Base-by-base conservation (phyloP, 225 moss, liverwort and hornwort genomes). In the Antitrichia curtipendula region DNA sequence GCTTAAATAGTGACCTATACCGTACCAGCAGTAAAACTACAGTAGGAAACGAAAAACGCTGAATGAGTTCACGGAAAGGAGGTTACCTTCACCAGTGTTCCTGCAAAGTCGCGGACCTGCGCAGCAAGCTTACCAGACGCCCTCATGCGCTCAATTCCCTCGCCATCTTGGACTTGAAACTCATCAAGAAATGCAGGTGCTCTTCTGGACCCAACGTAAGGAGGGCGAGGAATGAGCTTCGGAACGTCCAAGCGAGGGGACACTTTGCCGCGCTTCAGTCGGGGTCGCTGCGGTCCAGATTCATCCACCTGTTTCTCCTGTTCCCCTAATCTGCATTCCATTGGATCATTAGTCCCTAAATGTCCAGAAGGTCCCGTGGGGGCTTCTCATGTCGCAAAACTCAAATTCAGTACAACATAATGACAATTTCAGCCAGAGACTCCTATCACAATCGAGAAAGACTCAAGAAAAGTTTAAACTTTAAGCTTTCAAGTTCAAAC, bases 111-210 rank as follows among this genome's bases (percentile, higher is more conserved):
- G 34, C 97, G 97, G 80, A 97, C 97, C 69, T 91, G 94, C 36
- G 97, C 97, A 90, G 96, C 97, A 54, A 97, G 88, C 90, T 91
- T 92, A 29, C 97, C 95, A 77, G 98, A 95, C 54, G 91, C 96
- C 86, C 91, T 94, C 97, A 99, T 97, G 78, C 91, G 92, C 77
- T 91, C 91, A 64, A 97, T 93, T 41, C 98, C 98, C 60, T 92
- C 95, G 17, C 89, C 90, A 75, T 99, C 96, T 72, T 99, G 98
- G 71, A 99, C 83, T 93, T 99, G 98, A 83, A 93, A 87, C 62
- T 97, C 95, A 22, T 95, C 92, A 2, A 90, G 90, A 89, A 95
- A 96, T 31, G 92, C 91, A 79, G 96, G 98, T 80, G 97, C 95
- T 74, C 82, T 94, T 85, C 82, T 78, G 43, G 94, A 95, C 25